A percentile compares a stretch with the other conserved stretches of the same genome.
Evolutionary conservation across 371 early-diverging fungal genomes (phyloP).

Genomic region (Mortierella sp.): DNA sequence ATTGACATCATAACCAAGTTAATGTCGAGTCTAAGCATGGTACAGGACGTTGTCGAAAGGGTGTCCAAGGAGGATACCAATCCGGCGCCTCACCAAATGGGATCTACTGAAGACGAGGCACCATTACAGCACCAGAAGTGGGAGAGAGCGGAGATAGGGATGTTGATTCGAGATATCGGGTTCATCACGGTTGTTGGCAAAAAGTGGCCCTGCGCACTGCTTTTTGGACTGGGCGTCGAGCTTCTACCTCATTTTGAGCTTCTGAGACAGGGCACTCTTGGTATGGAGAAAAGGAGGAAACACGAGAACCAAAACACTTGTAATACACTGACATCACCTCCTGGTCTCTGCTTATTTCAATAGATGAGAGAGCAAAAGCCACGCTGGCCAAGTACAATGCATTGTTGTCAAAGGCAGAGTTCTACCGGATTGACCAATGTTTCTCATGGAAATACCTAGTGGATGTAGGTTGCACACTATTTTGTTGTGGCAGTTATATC

Average conservation of each 20-base stretch:
- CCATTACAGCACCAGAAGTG: conserved; percentile 7
- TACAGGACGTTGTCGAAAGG: conserved; percentile 11
- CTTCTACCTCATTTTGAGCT: conserved; percentile 47
- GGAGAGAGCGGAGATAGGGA: conserved; percentile 54
- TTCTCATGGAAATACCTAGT: conserved; percentile 50
- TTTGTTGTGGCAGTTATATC: not conserved
- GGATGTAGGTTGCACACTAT: conserved; percentile 24
- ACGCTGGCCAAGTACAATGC: conserved; percentile 30
- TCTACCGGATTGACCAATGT: conserved; percentile 24
- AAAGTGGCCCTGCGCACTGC: conserved; percentile 74
- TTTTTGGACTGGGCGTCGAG: conserved; percentile 68
- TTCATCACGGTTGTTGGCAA: conserved; percentile 34
- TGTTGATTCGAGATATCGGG: conserved; percentile 66
- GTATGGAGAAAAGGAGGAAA: no score
- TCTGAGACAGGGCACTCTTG: conserved; percentile 14
- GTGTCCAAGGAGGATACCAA: not conserved
- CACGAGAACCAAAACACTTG: no score
- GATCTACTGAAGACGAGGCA: conserved; percentile 9
- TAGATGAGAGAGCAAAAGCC: conserved; percentile 31
- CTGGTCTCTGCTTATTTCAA: not conserved
- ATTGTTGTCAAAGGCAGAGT: conserved; percentile 24
- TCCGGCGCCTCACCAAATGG: not conserved
- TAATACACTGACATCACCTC: not conserved
- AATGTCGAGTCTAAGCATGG: conserved; percentile 54
- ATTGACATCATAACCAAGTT: conserved; percentile 58